phyloP scores from a whole-genome alignment of 2,329 filamentous ascomycete genomes.

The Aspergillus tamarii region DNA sequence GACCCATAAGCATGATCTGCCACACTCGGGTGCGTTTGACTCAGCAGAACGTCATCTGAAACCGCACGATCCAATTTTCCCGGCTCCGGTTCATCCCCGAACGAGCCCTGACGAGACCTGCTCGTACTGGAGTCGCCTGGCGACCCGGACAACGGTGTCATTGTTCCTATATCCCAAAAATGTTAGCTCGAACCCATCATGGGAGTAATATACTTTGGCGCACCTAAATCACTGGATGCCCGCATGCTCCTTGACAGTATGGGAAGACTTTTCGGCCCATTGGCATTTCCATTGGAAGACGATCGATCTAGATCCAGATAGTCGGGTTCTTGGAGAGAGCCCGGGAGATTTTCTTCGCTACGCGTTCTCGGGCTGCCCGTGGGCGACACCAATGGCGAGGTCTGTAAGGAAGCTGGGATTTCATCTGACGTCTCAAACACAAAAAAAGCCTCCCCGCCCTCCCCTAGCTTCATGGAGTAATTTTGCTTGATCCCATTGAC shows the following conservation, averaged over 20 bases:
- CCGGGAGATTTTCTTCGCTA: conserved; percentile 34
- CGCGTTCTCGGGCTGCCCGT: conserved; percentile 71
- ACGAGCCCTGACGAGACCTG: conserved; percentile 32
- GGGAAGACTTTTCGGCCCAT: conserved; percentile 31
- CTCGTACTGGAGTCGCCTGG: conserved; percentile 34
- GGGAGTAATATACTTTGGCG: not conserved
- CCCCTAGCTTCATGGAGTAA: conserved; percentile 97
- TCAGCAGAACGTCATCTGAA: conserved; percentile 59
- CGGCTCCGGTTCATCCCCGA: conserved; percentile 43
- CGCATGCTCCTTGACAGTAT: conserved; percentile 36
- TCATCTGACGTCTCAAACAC: conserved; percentile 93
- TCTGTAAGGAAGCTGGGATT: conserved; percentile 92
- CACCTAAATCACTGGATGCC: conserved; percentile 53
- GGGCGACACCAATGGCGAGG: conserved; percentile 89
- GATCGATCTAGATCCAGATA: conserved; percentile 50
- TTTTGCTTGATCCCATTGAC: conserved; percentile 92
- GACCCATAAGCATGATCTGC: conserved; percentile 15
- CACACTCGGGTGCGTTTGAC: conserved; percentile 34
- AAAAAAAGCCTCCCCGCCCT: conserved; percentile 97
- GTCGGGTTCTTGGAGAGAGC: conserved; percentile 53
- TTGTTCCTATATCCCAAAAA: conserved; percentile 32
- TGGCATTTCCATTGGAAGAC: conserved; percentile 23
- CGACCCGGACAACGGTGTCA: conserved; percentile 46
- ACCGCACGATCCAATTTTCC: conserved; percentile 51
- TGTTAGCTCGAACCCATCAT: not conserved